Conservation (phyloP, 176 grass and related monocot genomes). For the Triticum timopheevii region DNA sequence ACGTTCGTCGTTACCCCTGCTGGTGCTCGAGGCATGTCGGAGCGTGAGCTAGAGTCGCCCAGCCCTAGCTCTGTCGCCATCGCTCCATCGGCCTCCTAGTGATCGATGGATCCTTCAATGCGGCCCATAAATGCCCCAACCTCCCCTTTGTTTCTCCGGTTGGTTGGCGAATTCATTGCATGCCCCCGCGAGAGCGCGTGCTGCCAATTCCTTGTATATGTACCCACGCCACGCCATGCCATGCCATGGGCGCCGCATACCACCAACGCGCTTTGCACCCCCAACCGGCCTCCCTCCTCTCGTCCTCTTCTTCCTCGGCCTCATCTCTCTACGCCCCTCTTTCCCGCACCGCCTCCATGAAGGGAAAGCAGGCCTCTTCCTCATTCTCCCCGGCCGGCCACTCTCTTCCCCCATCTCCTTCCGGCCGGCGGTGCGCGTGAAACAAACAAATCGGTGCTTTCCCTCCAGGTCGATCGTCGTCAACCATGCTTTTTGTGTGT, state of each 20-base stretch:
- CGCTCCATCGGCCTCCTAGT: background rate
- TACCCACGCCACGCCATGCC: background rate
- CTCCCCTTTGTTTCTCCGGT: slow-evolving; percentile 47
- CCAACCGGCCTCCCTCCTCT: background rate
- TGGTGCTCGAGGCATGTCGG: slow-evolving; percentile 42
- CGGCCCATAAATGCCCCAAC: slow-evolving; percentile 59
- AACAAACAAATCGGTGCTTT: background rate
- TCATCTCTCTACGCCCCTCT: background rate
- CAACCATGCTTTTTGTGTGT: background rate
- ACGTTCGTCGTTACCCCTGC: slow-evolving; percentile 25
- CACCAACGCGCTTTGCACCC: background rate
- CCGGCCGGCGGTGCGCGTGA: background rate
- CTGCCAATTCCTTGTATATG: slow-evolving; percentile 5
- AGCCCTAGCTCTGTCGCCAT: background rate
- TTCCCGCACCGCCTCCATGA: background rate
- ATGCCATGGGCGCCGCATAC: background rate
- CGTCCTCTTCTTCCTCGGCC: background rate
- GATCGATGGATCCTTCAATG: slow-evolving; percentile 40
- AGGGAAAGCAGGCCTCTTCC: background rate
- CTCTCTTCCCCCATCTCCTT: background rate
- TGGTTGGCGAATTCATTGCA: slow-evolving; percentile 45
- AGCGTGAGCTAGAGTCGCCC: background rate
- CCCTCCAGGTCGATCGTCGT: background rate
- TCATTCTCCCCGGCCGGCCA: background rate
- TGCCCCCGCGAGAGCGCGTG: background rate